phyloP scores from a whole-genome alignment of 2,329 filamentous ascomycete genomes.

The Dactylella cylindrospora region DNA sequence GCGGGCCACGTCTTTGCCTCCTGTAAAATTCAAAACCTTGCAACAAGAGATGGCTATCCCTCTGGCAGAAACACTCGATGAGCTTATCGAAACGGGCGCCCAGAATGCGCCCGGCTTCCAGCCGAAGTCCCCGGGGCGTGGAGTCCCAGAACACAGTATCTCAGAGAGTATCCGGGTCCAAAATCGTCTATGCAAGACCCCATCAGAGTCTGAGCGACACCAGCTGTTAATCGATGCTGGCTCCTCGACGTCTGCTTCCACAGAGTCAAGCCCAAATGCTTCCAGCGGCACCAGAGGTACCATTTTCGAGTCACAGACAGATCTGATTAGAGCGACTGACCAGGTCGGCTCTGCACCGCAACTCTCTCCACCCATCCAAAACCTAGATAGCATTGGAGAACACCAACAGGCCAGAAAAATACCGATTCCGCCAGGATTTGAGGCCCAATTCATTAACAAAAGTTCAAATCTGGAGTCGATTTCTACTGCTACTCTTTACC shows the following conservation, averaged over 20 bases:
- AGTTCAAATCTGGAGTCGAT: too few species aligned
- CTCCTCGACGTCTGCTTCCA: constrained; percentile 5
- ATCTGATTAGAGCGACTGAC: too few species aligned
- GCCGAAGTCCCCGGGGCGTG: neutral
- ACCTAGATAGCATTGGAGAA: too few species aligned
- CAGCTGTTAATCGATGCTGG: constrained; percentile 11
- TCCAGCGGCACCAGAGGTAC: too few species aligned
- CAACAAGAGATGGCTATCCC: neutral
- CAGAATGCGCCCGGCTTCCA: constrained; percentile 18
- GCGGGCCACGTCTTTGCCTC: neutral
- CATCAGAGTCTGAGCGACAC: constrained; percentile 9
- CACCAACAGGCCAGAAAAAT: too few species aligned
- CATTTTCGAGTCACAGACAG: too few species aligned
- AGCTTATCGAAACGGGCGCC: constrained; percentile 8
- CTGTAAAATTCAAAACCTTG: neutral
- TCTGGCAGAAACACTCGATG: constrained; percentile 11
- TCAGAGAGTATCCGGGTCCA: neutral
- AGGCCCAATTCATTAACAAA: too few species aligned
- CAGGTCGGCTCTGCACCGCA: too few species aligned
- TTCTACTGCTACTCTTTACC: too few species aligned
- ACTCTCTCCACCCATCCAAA: too few species aligned
- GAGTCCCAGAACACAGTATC: neutral
- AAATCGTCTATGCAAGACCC: constrained; percentile 1
- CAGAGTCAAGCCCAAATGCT: neutral
- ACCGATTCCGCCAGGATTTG: too few species aligned